Base-by-base conservation (phyloP, 495 filamentous ascomycete genomes). In the Penicillium coprophilum region DNA sequence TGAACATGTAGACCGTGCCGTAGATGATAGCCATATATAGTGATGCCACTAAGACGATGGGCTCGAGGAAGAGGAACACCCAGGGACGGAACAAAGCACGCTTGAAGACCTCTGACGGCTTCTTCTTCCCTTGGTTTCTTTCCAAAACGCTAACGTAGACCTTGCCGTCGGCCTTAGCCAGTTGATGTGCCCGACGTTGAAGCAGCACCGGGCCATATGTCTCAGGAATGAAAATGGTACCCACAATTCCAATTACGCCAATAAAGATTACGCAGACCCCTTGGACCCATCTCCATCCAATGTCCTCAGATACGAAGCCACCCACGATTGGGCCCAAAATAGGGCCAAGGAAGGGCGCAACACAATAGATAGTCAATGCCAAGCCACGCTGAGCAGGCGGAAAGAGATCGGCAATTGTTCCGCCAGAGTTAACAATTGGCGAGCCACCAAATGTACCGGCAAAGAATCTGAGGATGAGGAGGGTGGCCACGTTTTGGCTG, bases 381-480 rank as follows among this genome's bases (percentile, higher is more conserved):
- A 83, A 56, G 3, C 84, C 84, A 53, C 84, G 76, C 57, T 84
- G 64, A 43, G 55, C 59, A 6, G 77, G 74, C 13, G 67, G 61
- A 51, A 86, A 87, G 28, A 84, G 82, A 50, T 87, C 82, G 17
- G 81, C 77, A 60, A 86, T 82, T 23, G 84, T 75, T 32, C 82
- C 82, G 28, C 83, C 82, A 13, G 76, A 66, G 63, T 83, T 84
- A 9, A 81, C 82, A 51, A 86, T 48, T 19, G 82, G 76, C 4
- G 81, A 80, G 6, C 79, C 76, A 9, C 86, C 86, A 63, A 85
- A 83, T 12, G 81, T 72, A 28, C 84, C 82, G 11, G 80, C 82
- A 46, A 87, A 79, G 74, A 87, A 86, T 39, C 86, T 80, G 13
- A 87, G 73, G 51, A 87, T 74, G 43, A 87, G 59, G 6, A 88